Base-by-base conservation (phyloP, 257 asterid genomes). In the Jaltomata sinuosa region DNA sequence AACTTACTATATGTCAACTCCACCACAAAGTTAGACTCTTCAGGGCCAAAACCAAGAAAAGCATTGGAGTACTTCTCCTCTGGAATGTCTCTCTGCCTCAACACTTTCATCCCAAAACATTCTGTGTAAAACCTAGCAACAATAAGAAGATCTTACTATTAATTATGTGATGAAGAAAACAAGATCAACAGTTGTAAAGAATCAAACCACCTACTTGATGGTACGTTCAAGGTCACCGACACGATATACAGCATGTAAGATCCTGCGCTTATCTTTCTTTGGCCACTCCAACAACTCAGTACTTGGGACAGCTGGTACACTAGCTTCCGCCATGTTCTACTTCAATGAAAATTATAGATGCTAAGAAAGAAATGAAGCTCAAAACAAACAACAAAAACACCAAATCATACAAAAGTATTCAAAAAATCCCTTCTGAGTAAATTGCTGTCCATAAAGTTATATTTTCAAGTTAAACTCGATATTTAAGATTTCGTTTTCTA, bases 21-120 rank as follows among this genome's bases (percentile, higher is more conserved):
- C 85, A 97, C 88, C 83, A 90, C 98, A 84, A 97, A 97, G 86
- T 97, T 90, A 52, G 99, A 93, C 1, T 95, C 96, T 79, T 97
- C 99, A 1, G 99, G 92, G 84, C 99, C 99, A 91, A 94, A 97
- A n/a, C 99, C 99, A 68, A 97, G 98, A 88, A 97, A 97, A 82
- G 99, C 99, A 87, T 97, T 97, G 16, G 99, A 87, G 84, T 97
- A 97, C 85, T 94, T 94, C 87, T 97, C 99, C 69, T 94, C 98
- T 0, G 98, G 99, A 53, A 97, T 74, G 85, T 97, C 97, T 83
- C 99, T 91, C 88, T 96, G 87, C 94, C 99, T 93, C 92, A 96
- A 86, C 15, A 96, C 88, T 93, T 93, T 91, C 99, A 96, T 96
- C 65, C 99, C 99, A 81, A 96, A 87, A 79, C 96, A 91, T 86